Percentiles rank a stretch among this genome's conserved stretches.
These are phyloP conservation scores for Trichomonas gallinae DNA, from an alignment of 208 protist species.

Conservation along the genomic window DNA sequence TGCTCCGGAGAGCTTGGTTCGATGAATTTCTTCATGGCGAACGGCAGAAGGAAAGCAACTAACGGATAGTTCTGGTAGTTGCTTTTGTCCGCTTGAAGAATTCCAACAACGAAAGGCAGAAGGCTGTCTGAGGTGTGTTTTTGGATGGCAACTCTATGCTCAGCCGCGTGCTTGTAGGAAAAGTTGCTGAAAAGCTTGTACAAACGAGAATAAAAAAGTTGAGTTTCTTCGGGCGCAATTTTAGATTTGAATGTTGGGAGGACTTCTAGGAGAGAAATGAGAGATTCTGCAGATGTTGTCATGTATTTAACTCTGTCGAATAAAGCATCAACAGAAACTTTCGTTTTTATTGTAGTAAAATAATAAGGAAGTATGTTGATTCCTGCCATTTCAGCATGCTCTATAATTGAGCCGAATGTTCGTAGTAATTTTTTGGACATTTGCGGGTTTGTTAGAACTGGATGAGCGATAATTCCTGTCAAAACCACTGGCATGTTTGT, in stretches of 20 bases:
- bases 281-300: neutral
- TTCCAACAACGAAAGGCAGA: neutral
- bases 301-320: neutral
- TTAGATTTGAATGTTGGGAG: neutral
- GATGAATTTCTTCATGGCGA: neutral
- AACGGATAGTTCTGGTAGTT: neutral
- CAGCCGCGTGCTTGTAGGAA: neutral
- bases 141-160: neutral
- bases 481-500: neutral
- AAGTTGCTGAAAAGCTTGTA: neutral
- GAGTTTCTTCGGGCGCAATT: neutral
- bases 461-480: neutral
- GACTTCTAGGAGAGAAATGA: neutral
- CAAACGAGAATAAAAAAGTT: neutral
- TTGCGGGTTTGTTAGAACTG: neutral
- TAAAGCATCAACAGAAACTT: neutral
- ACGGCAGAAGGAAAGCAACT: neutral
- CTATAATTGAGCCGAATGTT: neutral
- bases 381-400: neutral
- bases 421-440: neutral
- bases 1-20: neutral
- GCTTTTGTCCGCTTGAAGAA: neutral
- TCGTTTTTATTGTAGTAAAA: neutral
- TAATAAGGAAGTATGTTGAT: neutral
- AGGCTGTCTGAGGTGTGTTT: neutral